These are phyloP conservation scores for Roridomyces roridus DNA, from an alignment of 768 basidiomycete species.

Conservation along the genomic window DNA sequence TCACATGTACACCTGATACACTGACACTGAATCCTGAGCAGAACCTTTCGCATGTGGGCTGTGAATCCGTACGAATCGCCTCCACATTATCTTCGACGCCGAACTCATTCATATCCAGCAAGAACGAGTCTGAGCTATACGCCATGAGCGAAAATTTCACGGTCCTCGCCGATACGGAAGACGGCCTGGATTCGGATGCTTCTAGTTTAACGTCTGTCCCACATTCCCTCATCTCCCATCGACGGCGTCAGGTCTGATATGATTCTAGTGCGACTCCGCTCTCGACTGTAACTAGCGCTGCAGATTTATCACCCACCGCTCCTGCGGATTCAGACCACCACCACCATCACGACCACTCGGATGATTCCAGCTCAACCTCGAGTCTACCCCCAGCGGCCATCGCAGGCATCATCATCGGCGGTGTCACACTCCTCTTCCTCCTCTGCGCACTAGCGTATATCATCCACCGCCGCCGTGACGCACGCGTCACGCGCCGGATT, in stretches of 20 bases:
- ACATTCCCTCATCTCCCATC: not conserved
- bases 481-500: not conserved
- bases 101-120: not conserved
- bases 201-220: not conserved
- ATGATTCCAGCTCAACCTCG: too few relatives aligned
- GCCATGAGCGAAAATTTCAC: not conserved
- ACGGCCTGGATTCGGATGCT: too few relatives aligned
- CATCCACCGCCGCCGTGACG: not conserved
- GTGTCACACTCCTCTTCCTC: not conserved
- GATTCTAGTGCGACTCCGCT: too few relatives aligned
- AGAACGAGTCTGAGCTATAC: not conserved
- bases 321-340: too few relatives aligned
- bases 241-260: too few relatives aligned
- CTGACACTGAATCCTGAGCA: not conserved
- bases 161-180: not conserved
- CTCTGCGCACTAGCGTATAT: not conserved
- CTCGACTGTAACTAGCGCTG: too few relatives aligned
- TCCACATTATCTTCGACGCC: not conserved
- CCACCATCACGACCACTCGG: too few relatives aligned
- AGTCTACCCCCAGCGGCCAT: not conserved
- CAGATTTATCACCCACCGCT: too few relatives aligned
- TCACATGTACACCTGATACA: not conserved
- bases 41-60: conserved; percentile 11
- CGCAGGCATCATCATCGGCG: not conserved
- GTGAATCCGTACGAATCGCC: conserved; percentile 4